These are phyloP conservation scores for Saccharomyces paradoxus DNA, from an alignment of 805 yeast genomes.

Conservation along the genomic window DNA sequence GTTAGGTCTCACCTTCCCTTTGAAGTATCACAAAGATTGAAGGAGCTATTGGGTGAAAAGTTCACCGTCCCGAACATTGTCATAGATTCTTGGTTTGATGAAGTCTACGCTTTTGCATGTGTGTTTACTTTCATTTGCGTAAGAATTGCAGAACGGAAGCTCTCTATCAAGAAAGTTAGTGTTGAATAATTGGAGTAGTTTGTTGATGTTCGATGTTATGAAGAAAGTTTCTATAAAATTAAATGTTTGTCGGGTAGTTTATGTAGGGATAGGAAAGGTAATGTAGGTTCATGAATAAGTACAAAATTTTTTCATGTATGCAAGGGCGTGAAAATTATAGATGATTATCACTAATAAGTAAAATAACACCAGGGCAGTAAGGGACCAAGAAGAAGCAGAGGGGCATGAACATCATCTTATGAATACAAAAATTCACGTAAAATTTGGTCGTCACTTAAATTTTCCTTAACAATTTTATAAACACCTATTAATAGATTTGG, in stretches of 20 bases:
- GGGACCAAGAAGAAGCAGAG: not conserved
- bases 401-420: not conserved
- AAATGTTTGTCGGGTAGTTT: not conserved
- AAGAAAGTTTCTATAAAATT: not conserved
- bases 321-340: not conserved
- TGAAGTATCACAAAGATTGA: constrained; percentile 28
- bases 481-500: constrained; percentile 74
- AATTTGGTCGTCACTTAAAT: constrained; percentile 56
- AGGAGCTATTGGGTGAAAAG: constrained; percentile 27
- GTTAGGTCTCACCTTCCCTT: constrained; percentile 34
- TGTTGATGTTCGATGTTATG: not conserved
- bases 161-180: constrained; percentile 1
- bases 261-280: not conserved
- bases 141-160: constrained; percentile 21
- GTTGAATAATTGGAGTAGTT: not conserved
- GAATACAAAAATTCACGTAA: constrained; percentile 38
- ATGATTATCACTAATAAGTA: not conserved
- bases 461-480: constrained; percentile 50
- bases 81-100: constrained; percentile 37
- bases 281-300: not conserved
- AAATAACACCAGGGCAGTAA: not conserved
- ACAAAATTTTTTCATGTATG: not conserved
- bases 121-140: constrained; percentile 24
- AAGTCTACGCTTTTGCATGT: constrained; percentile 30
- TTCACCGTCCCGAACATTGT: constrained; percentile 23